Evolutionary conservation across 768 basidiomycete genomes (phyloP), one percentile per base, ranked within the genome.

Genomic region (Auricularia cornea): DNA sequence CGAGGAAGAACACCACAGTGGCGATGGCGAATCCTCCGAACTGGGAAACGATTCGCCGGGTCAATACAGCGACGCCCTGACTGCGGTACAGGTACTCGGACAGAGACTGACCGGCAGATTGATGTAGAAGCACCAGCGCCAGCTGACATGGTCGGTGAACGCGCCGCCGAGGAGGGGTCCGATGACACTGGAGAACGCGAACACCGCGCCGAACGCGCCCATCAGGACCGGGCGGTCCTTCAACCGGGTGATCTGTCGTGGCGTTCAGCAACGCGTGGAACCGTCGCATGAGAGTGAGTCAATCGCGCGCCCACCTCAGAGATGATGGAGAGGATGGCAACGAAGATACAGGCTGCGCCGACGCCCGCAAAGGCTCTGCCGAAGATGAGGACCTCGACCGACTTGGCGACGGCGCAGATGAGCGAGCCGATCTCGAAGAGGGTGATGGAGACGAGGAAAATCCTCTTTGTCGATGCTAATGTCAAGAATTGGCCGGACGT

Each of bases 341-440:
- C 65, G 61, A 69, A 72, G 59, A 72, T 68, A 10, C 67, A 66
- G 56, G 63, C 32, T 1, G 77, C 80, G 2, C 81, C 82, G 2
- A 80, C 63, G 12, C 82, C 81, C 2, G 77, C 72, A 40, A 83
- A 66, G 0, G 81, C 80, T 20, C 81, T 70, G 12, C 81, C 81
- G 59, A 80, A 70, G 59, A 79, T 77, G 29, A 78, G 66, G 8
- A 70, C 63, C 41, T 67, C 63, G 28, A 75, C 68, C 59, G 60
- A 68, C 2, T 66, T 65, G n/a, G 73, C 70, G 14, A 65, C 67
- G 59, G 38, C 52, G 28, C 40, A 67, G 44, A 74, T 71, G 59
- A 74, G 60, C 35, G 71, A 70, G 3, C 82, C 81, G 26, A 81
- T 64, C 65, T 82, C 80, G 67, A 81, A 81, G 60, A 80, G 65